phyloP scores from a whole-genome alignment of 2,329 filamentous ascomycete species.

The Emmonsia crescens region DNA sequence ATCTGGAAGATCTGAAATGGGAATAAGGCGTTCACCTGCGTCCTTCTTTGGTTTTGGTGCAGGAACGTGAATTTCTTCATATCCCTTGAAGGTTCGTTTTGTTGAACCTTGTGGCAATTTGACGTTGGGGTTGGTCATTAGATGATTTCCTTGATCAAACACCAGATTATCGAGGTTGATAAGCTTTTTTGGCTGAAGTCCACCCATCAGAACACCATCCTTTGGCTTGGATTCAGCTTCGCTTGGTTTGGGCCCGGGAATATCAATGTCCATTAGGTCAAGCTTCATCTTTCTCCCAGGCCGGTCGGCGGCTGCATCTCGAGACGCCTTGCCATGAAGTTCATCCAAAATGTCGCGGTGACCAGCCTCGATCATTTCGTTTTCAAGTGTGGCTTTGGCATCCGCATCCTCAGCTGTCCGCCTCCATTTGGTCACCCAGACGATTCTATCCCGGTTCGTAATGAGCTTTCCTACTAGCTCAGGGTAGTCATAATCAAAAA shows the following conservation, averaged over 20 bases:
- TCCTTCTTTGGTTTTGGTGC: constrained; percentile 80
- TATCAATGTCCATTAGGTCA: constrained; percentile 76
- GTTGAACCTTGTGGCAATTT: constrained; percentile 88
- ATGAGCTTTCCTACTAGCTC: constrained; percentile 87
- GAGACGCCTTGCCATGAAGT: constrained; percentile 58
- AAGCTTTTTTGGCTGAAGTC: constrained; percentile 71
- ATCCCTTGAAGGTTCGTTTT: constrained; percentile 92
- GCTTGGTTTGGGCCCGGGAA: constrained; percentile 49
- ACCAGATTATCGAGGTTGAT: constrained; percentile 94
- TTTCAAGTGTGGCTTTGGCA: constrained; percentile 65
- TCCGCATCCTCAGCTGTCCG: constrained; percentile 66
- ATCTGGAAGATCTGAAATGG: constrained; percentile 78
- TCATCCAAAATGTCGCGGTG: constrained; percentile 81
- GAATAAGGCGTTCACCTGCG: constrained; percentile 62
- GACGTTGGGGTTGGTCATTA: constrained; percentile 99
- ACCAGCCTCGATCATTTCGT: constrained; percentile 83
- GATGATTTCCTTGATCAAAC: constrained; percentile 95
- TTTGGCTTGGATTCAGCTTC: constrained; percentile 42
- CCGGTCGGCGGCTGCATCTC: constrained; percentile 47
- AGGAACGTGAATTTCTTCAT: constrained; percentile 96
- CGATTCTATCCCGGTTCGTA: constrained; percentile 82
- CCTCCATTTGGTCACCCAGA: constrained; percentile 86
- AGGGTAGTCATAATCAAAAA: constrained; percentile 95
- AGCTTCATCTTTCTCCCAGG: constrained; percentile 73
- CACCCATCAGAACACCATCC: constrained; percentile 64